phyloP scores from a whole-genome alignment of 768 basidiomycete species.

The Mrakia gelida region DNA sequence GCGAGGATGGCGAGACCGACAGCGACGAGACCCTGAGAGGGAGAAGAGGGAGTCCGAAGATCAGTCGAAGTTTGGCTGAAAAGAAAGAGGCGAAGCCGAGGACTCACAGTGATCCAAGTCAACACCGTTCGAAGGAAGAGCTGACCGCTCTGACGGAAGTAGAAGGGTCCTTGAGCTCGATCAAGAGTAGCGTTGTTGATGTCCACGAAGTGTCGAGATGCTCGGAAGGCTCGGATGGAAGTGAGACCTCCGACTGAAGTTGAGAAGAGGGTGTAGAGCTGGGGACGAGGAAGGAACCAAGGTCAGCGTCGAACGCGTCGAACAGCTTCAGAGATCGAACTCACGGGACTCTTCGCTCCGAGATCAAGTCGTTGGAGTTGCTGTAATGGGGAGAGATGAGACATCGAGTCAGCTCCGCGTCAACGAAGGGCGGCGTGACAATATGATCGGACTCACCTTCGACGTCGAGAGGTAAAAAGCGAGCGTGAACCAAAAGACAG shows the following conservation, averaged over 20 bases:
- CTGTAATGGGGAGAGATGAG: no score
- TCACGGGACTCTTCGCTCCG: constrained; percentile 11
- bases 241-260: constrained; percentile 17
- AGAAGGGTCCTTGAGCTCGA: constrained; percentile 23
- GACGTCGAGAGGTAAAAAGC: constrained; percentile 22
- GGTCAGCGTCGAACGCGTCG: not conserved
- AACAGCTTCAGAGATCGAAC: not conserved
- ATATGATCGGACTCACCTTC: no score
- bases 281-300: no score
- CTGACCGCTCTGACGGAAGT: constrained; percentile 2
- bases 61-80: no score
- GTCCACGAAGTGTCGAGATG: not conserved
- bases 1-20: constrained; percentile 21
- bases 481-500: constrained; percentile 11
- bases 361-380: constrained; percentile 27
- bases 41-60: no score
- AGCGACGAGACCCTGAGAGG: constrained; percentile 11
- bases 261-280: constrained; percentile 23
- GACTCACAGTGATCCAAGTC: constrained; percentile 18
- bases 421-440: no score
- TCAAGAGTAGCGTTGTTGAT: not conserved
- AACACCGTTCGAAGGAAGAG: constrained; percentile 15
- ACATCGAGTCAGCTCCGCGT: no score
- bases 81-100: not conserved
- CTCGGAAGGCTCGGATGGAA: constrained; percentile 13